Evolutionary conservation across 208 protist genomes (phyloP).

Genomic region (Acanthamoeba lenticulata): DNA sequence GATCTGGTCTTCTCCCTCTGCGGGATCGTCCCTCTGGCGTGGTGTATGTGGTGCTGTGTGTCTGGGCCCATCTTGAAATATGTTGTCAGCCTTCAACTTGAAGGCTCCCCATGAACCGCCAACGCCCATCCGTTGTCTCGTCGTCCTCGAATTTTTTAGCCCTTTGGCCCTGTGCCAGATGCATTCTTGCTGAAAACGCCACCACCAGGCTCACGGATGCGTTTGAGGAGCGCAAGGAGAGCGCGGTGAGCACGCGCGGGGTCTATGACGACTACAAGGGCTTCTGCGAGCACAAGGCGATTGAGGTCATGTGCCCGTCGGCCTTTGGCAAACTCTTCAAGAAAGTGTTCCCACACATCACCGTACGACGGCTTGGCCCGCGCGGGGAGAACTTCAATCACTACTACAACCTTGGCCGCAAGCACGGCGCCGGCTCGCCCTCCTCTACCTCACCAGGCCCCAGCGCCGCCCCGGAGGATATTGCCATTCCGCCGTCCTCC

Average conservation of each 20-base stretch:
- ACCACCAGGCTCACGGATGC: background rate
- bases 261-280: slow-evolving; percentile 39
- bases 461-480: background rate
- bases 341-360: slow-evolving; percentile 48
- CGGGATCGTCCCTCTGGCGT: no score
- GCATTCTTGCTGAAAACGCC: background rate
- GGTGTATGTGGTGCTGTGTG: no score
- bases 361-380: background rate
- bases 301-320: slow-evolving; percentile 30
- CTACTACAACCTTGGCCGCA: slow-evolving; percentile 44
- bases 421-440: background rate
- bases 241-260: slow-evolving; percentile 12
- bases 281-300: slow-evolving; percentile 46
- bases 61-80: no score
- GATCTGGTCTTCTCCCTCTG: no score
- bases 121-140: no score
- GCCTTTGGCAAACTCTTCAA: slow-evolving; percentile 50
- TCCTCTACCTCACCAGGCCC: background rate
- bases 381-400: slow-evolving; percentile 51
- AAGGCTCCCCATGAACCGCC: no score
- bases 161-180: no score
- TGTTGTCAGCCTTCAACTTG: no score
- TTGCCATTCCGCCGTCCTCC: background rate
- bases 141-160: no score
- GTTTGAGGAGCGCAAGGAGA: slow-evolving; percentile 48